Evolutionary conservation across 1,284 basidiomycete genomes (phyloP).

Genomic region (Kalmanozyma brasiliensis): DNA sequence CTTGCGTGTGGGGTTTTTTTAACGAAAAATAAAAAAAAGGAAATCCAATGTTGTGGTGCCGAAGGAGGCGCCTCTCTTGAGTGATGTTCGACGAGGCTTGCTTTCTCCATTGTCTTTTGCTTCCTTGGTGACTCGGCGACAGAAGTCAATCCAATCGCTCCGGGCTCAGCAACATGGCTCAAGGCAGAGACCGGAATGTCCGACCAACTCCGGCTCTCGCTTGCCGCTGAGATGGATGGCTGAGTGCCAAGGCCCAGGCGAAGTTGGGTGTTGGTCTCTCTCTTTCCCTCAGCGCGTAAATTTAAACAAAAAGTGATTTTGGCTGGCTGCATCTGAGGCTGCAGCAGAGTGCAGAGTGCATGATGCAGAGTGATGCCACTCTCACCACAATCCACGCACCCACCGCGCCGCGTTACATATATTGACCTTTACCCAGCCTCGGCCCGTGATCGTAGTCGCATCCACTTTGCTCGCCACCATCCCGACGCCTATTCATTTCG

Average conservation of each 20-base stretch:
- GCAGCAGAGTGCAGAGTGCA: slow-evolving; percentile 10
- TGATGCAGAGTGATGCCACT: slow-evolving; percentile 14
- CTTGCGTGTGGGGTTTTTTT: not conserved
- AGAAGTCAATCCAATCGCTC: too few relatives aligned
- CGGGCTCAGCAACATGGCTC: too few relatives aligned
- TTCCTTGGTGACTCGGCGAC: too few relatives aligned
- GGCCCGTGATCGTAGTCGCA: too few relatives aligned
- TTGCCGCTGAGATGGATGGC: too few relatives aligned
- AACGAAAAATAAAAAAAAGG: not conserved
- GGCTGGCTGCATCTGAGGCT: slow-evolving; percentile 1
- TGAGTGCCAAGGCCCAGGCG: too few relatives aligned
- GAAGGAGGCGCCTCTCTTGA: not conserved
- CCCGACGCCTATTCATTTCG: too few relatives aligned
- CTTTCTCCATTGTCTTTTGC: too few relatives aligned
- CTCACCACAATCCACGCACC: slow-evolving; percentile 15
- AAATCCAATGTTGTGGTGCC: not conserved
- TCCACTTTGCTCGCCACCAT: not conserved
- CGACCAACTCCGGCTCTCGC: too few relatives aligned
- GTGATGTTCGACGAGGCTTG: not conserved
- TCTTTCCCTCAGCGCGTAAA: not conserved
- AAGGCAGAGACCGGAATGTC: too few relatives aligned
- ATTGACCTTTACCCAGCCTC: too few relatives aligned
- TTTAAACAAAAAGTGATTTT: slow-evolving; percentile 1
- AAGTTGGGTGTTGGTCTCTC: slow-evolving; percentile 3
- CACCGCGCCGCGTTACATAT: slow-evolving; percentile 1